Evolutionary conservation across 2,329 filamentous ascomycete genomes (phyloP).

Genomic region (Stachybotrys elegans): DNA sequence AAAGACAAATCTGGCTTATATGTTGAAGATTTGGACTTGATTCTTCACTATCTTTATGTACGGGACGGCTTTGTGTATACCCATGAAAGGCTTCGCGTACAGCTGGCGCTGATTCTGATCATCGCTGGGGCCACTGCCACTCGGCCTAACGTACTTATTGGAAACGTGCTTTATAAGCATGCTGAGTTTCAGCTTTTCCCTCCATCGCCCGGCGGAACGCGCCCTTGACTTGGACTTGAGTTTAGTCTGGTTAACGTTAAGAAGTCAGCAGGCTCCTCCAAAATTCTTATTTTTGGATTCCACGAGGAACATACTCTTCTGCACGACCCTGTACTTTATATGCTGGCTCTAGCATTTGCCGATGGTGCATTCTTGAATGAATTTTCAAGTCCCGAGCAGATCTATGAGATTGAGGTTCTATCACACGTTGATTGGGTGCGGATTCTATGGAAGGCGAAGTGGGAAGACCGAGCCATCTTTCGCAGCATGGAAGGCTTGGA

Average conservation of each 20-base stretch:
- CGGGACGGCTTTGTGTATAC: constrained; percentile 15
- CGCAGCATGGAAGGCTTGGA: background rate
- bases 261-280: constrained; percentile 14
- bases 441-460: background rate
- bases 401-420: background rate
- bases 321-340: background rate
- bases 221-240: constrained; percentile 12
- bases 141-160: constrained; percentile 17
- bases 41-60: constrained; percentile 16
- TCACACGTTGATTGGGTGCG: background rate
- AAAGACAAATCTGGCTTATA: background rate
- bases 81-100: constrained; percentile 17
- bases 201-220: constrained; percentile 1
- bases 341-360: background rate
- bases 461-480: background rate
- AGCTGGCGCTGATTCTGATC: constrained; percentile 14
- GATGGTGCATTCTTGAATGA: background rate
- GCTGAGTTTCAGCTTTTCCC: constrained; percentile 20
- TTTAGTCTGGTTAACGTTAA: constrained; percentile 21
- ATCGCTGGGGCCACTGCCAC: constrained; percentile 16
- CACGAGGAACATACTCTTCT: background rate
- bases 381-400: background rate
- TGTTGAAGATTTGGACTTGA: constrained; percentile 12
- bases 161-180: constrained; percentile 16
- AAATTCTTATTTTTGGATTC: constrained; percentile 8